Percentiles rank a stretch among this genome's conserved stretches.
Conservation (phyloP, 2,329 filamentous ascomycete species). For the Stemphylium lycopersici region DNA sequence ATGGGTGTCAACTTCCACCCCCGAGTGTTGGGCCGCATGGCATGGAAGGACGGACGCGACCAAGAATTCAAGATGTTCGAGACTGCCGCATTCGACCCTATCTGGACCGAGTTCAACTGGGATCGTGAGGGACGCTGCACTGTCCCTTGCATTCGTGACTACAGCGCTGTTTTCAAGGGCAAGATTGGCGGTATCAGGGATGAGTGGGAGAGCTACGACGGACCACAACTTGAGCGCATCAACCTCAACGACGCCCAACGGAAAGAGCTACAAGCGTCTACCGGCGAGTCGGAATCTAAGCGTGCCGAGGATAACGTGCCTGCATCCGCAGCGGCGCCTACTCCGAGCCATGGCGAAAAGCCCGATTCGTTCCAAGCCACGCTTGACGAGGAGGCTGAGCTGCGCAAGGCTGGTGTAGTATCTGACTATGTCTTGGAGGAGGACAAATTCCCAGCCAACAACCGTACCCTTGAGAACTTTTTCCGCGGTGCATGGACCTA, state of each 20-base stretch:
- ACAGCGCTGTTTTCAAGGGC: conserved; percentile 60
- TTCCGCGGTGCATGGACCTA: conserved; percentile 64
- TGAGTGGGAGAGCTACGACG: conserved; percentile 62
- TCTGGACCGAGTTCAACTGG: conserved; percentile 64
- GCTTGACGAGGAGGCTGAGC: conserved; percentile 48
- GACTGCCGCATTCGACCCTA: conserved; percentile 62
- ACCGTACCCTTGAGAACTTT: conserved; percentile 62
- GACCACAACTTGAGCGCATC: conserved; percentile 49
- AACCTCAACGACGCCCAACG: conserved; percentile 35
- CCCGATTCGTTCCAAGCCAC: conserved; percentile 51
- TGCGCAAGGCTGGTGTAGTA: conserved; percentile 50
- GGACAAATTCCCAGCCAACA: conserved; percentile 62
- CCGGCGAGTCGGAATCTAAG: conserved; percentile 16
- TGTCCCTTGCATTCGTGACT: conserved; percentile 61
- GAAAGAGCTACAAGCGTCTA: conserved; percentile 33
- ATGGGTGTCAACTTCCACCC: conserved; percentile 66
- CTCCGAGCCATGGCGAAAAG: conserved; percentile 28
- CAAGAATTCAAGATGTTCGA: conserved; percentile 64
- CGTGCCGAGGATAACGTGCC: conserved; percentile 32
- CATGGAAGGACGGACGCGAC: conserved; percentile 61
- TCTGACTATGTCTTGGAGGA: conserved; percentile 56
- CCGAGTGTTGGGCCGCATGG: conserved; percentile 61
- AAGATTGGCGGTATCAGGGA: conserved; percentile 54
- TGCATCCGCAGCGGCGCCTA: conserved; percentile 35
- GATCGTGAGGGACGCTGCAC: conserved; percentile 60